Evolutionary conservation across 495 filamentous ascomycete species (phyloP).

Genomic region (Aspergillus hancockii): DNA sequence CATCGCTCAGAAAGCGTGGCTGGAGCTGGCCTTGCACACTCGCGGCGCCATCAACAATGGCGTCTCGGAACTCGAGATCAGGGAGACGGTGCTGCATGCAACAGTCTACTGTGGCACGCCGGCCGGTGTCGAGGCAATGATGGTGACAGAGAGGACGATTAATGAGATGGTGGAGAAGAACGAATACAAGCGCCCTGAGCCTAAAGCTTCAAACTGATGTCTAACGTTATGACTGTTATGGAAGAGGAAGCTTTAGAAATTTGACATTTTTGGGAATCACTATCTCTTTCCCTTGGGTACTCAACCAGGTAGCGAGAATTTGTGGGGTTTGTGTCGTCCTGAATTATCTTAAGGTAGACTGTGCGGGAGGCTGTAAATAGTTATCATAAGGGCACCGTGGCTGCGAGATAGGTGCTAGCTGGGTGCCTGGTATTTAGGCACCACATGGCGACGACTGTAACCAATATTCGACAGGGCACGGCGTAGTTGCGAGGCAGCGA

Average conservation of each 20-base stretch:
- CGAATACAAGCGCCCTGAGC: constrained; percentile 14
- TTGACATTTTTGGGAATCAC: neutral
- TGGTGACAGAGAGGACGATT: constrained; percentile 17
- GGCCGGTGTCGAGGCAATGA: constrained; percentile 55
- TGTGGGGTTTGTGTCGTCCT: too few relatives aligned
- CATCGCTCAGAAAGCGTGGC: constrained; percentile 42
- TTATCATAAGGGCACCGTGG: too few relatives aligned
- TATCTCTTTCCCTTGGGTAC: neutral
- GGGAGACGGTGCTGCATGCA: constrained; percentile 49
- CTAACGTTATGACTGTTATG: neutral
- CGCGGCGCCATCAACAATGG: constrained; percentile 53
- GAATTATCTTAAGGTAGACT: too few relatives aligned
- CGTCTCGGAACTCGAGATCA: constrained; percentile 49
- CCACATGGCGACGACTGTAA: too few relatives aligned
- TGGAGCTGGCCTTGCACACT: constrained; percentile 51
- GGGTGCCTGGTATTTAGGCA: too few relatives aligned
- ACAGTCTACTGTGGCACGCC: constrained; percentile 58
- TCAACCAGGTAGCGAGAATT: too few relatives aligned
- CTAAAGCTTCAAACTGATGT: neutral
- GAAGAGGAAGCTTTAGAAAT: neutral
- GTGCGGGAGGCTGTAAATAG: too few relatives aligned
- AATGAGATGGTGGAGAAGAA: constrained; percentile 22
- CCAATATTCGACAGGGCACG: too few relatives aligned
- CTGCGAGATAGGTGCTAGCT: too few relatives aligned
- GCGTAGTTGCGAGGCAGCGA: too few relatives aligned